These are phyloP conservation scores for Solanum pinnatisectum DNA, from an alignment of 257 asterid species.

Conservation along the genomic window DNA sequence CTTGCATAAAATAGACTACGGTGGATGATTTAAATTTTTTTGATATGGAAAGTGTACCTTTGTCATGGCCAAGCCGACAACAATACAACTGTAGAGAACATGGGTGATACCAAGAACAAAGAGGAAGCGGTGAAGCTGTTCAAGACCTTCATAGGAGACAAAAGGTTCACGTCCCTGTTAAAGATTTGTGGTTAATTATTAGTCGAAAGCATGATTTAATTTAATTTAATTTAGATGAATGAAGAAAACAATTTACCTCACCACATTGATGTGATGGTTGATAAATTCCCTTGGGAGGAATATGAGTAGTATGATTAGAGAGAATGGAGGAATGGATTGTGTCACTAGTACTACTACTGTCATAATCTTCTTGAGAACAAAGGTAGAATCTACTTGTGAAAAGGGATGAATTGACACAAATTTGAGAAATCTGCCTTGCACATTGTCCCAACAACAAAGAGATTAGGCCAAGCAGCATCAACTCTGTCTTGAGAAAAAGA, in stretches of 20 bases:
- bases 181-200: not conserved
- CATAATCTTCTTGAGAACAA: conserved; percentile 64
- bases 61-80: conserved; percentile 79
- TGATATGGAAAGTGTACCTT: conserved; percentile 37
- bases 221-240: not conserved
- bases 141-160: conserved; percentile 85
- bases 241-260: conserved; percentile 28
- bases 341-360: not conserved
- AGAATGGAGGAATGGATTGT: conserved; percentile 12
- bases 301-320: conserved; percentile 34
- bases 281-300: conserved; percentile 41
- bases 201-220: not conserved
- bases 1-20: not conserved
- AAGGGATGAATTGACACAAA: conserved; percentile 73
- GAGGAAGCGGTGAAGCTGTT: conserved; percentile 76
- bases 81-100: conserved; percentile 64
- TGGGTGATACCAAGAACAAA: conserved; percentile 85
- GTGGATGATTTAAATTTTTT: not conserved
- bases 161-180: conserved; percentile 81
- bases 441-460: conserved; percentile 87
- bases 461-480: conserved; percentile 88
- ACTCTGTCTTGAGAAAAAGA: conserved; percentile 31
- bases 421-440: conserved; percentile 70
- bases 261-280: conserved; percentile 53
- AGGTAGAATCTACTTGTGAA: conserved; percentile 66